Evolutionary conservation across 495 filamentous ascomycete genomes (phyloP), one percentile per base, ranked within the genome.

Genomic region (Penicillium alfredii): DNA sequence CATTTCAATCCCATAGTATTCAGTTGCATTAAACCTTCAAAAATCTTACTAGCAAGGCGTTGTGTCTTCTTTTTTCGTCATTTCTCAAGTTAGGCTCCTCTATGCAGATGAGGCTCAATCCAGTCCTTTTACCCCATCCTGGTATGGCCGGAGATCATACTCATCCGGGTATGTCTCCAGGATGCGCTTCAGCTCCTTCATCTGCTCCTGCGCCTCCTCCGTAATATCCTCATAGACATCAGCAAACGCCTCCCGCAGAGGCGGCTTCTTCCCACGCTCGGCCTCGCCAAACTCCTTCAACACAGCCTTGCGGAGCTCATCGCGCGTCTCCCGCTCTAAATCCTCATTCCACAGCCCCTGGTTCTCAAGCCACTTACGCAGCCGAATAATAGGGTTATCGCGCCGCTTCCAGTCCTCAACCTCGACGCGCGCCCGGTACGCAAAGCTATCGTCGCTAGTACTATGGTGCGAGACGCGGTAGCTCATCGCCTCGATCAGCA

Each of bases 401-500:
- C 93, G 71, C 4, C 88, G 71, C 56, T 97, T 97, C 92, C 92
- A 98, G 46, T 97, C 90, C 51, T 99, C 92, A 2, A 99, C 92
- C 51, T 99, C 92, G 0, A 94, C 83, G 16, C 78, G 75, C 0
- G 90, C 88, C 11, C 92, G 87, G 60, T 99, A 99, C 1, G 90
- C 90, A 53, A 95, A 97, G 22, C 83, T 89, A 54, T 99, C 92
- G 49, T 99, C 92, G n/a, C 81, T 87, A 0, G 92, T 99, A 60
- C 88, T 95, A 63, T 99, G 92, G 58, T 99, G 92, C 21, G 80
- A 86, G 29, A 99, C 89, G 10, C 92, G 88, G 58, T 99, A 99
- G 17, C 84, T 88, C 92, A 99, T 96, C 12, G 87, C 88, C 64
- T 99, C 92, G 32, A 99, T 82, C 3, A 99, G 63, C 0, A 99